Conservation (phyloP, 371 early-diverging fungal species). For the Actinomortierella wolfii region DNA sequence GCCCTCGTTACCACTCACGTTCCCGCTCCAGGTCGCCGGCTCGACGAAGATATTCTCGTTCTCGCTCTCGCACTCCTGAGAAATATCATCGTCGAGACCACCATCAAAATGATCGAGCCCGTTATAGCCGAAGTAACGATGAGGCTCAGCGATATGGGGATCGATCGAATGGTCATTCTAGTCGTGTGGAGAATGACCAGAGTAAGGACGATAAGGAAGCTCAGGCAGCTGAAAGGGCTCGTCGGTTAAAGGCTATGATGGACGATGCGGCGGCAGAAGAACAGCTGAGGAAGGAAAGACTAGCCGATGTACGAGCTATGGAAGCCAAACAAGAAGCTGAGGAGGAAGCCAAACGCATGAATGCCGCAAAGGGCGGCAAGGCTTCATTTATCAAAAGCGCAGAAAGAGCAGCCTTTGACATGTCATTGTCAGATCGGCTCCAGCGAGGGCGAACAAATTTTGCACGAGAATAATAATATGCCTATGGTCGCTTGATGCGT, state of each 20-base stretch:
- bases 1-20: conserved; percentile 10
- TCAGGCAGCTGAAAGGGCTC: conserved; percentile 27
- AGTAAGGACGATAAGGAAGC: conserved; percentile 4
- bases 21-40: conserved; percentile 14
- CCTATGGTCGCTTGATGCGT: too few relatives aligned
- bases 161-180: too few relatives aligned
- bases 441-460: conserved; percentile 35
- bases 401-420: conserved; percentile 22
- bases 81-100: conserved; percentile 5
- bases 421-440: conserved; percentile 35
- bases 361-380: conserved; percentile 16
- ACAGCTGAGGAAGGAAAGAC: conserved; percentile 13
- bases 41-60: conserved; percentile 7
- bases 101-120: background rate
- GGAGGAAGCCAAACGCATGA: conserved; percentile 29
- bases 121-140: background rate
- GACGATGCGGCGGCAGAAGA: conserved; percentile 29
- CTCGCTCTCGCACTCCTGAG: conserved; percentile 15
- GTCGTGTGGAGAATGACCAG: too few relatives aligned
- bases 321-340: conserved; percentile 39
- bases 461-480: too few relatives aligned
- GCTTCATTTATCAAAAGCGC: conserved; percentile 31
- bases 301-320: conserved; percentile 24
- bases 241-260: conserved; percentile 27
- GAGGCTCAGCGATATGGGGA: background rate